Base-by-base conservation (phyloP, 75 land plant genomes). In the Selaginella tamariscina region DNA sequence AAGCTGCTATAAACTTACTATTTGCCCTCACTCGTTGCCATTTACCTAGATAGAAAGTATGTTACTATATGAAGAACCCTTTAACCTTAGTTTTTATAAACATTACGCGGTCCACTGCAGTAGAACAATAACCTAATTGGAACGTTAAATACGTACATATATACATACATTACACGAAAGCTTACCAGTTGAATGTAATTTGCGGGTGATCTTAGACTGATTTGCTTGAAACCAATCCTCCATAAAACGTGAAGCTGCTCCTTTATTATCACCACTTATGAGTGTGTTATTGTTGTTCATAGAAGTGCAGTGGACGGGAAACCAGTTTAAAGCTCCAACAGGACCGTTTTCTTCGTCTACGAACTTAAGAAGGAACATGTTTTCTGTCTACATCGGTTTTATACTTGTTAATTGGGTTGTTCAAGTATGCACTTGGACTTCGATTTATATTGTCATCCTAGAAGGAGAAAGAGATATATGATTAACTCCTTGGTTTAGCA, bases 221-320 rank as follows among this genome's bases (percentile, higher is more conserved):
- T 39, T 5, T 39, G 5, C 15, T 5, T 39, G 11, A 39, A 39
- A 83, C 97, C 97, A 95, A 67, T 90, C 99, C 65, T 95, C 99
- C 99, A 95, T 95, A 69, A 95, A 91, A 29, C 96, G 82, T 60
- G 99, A 85, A 72, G 99, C 99, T 60, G 92, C 92, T 33, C 99
- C 99, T 81, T 95, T 91, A 73, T 95, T 95, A 57, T 95, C 99
- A 31, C 99, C 92, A 82, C 99, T 95, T 9, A 95, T 91, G 56
- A 95, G 84, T 62, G 81, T 56, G 66, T 95, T 95, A 55, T 87
- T 85, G 8, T 96, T 84, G 59, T 91, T 91, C 99, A 95, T 95
- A 32, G 99, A 91, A 33, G 99, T 95, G 64, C 99, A 96, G 78
- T 95, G 99, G 59, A 88, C 86, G 60, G 99, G 83, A 88, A 91